Conservation (phyloP, 495 filamentous ascomycete species). For the Friedmanniomyces endolithicus region DNA sequence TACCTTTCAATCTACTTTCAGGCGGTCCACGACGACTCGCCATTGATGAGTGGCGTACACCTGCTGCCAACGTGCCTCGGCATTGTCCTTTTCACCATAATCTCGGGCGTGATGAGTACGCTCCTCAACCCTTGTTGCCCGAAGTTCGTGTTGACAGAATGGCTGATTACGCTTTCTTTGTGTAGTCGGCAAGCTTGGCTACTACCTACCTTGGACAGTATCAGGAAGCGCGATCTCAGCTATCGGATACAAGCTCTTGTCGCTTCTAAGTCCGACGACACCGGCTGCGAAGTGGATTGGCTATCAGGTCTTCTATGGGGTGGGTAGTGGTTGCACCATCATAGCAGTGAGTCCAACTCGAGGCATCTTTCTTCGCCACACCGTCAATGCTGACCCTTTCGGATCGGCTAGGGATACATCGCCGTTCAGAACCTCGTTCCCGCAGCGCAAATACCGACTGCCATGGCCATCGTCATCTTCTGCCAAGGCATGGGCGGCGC, state of each 20-base stretch:
- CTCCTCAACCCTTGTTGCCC: neutral
- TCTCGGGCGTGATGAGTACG: constrained; percentile 11
- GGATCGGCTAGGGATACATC: constrained; percentile 22
- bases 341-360: constrained; percentile 17
- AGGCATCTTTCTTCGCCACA: neutral
- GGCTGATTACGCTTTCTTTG: neutral
- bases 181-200: constrained; percentile 34
- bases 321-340: constrained; percentile 24
- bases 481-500: constrained; percentile 39
- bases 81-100: constrained; percentile 14
- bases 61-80: constrained; percentile 13
- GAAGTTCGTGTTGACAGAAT: neutral
- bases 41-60: constrained; percentile 20
- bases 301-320: constrained; percentile 46
- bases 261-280: constrained; percentile 36
- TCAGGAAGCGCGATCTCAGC: constrained; percentile 21
- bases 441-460: constrained; percentile 35
- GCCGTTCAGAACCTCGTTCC: constrained; percentile 42
- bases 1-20: constrained; percentile 22
- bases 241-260: constrained; percentile 40
- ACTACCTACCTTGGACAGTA: constrained; percentile 40
- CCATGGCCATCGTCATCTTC: constrained; percentile 41
- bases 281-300: constrained; percentile 41
- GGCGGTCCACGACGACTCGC: constrained; percentile 13
- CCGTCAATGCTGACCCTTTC: neutral